These are phyloP conservation scores for Sphagnum tenellum DNA, from an alignment of 225 moss, liverwort and hornwort genomes.

Conservation along the genomic window DNA sequence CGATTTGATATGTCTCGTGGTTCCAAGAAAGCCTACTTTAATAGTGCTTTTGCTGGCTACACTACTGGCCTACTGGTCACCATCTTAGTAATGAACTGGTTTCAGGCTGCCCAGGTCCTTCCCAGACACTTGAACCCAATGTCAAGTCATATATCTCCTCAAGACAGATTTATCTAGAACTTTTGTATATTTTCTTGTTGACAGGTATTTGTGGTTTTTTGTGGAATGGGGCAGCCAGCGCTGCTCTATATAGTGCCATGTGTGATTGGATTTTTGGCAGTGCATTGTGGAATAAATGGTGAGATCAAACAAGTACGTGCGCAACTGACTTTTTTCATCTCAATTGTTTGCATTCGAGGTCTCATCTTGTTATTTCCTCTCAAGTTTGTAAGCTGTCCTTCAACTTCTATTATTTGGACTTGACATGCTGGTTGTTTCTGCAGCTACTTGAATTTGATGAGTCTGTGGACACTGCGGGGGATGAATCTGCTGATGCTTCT, in stretches of 20 bases:
- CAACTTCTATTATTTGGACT: neutral
- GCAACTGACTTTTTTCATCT: too few species aligned
- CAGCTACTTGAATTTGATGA: slow-evolving; percentile 96
- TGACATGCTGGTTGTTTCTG: slow-evolving; percentile 3
- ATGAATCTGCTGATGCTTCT: slow-evolving; percentile 29
- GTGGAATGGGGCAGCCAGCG: slow-evolving; percentile 73
- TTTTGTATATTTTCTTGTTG: neutral
- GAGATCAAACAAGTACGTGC: slow-evolving; percentile 68
- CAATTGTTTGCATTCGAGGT: too few species aligned
- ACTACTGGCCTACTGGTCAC: slow-evolving; percentile 77
- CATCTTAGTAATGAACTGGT: slow-evolving; percentile 99
- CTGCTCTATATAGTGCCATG: slow-evolving; percentile 96
- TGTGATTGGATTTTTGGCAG: slow-evolving; percentile 89
- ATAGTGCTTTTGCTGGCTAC: slow-evolving; percentile 96
- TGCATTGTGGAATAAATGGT: slow-evolving; percentile 73
- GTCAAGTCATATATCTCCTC: neutral
- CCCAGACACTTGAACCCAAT: neutral
- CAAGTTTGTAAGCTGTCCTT: slow-evolving; percentile 12
- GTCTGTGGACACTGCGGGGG: slow-evolving; percentile 45
- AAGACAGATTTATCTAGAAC: slow-evolving; percentile 1
- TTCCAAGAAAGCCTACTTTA: slow-evolving; percentile 75
- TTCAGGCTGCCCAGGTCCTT: slow-evolving; percentile 95
- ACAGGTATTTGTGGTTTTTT: neutral
- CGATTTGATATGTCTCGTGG: slow-evolving; percentile 92
- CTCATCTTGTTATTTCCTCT: too few species aligned